Conservation (phyloP, 2,329 filamentous ascomycete species). For the Ramularia endophylla region DNA sequence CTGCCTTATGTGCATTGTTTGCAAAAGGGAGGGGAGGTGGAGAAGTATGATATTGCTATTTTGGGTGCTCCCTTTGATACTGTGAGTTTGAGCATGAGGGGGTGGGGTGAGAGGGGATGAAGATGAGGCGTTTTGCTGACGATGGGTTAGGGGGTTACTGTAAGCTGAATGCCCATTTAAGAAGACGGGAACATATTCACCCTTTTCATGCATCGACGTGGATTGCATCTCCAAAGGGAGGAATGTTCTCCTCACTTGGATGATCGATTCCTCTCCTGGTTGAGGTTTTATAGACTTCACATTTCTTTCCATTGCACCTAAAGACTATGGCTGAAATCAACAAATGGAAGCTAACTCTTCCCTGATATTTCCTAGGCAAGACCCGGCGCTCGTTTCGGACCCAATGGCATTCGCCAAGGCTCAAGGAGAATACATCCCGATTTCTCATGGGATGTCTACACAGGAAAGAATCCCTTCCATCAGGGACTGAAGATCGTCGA, state of each 20-base stretch:
- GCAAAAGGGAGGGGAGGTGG: constrained; percentile 28
- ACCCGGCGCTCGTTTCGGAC: constrained; percentile 49
- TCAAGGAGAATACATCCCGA: constrained; percentile 38
- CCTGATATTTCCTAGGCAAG: no score
- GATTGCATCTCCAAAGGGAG: no score
- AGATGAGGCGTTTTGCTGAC: not conserved
- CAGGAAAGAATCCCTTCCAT: constrained; percentile 28
- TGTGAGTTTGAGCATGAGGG: no score
- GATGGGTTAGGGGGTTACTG: constrained; percentile 40
- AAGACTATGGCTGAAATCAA: no score
- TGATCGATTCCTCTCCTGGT: no score
- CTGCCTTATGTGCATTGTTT: constrained; percentile 45
- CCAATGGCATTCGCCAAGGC: constrained; percentile 45
- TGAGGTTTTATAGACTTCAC: no score
- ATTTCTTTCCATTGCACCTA: no score
- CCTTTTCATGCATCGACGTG: no score
- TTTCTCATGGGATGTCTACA: constrained; percentile 44
- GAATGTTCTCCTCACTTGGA: no score
- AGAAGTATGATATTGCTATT: constrained; percentile 45
- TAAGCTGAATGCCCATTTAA: no score
- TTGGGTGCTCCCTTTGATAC: constrained; percentile 47
- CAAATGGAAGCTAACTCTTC: no score
- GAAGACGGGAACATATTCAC: no score
- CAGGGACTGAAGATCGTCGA: constrained; percentile 57
- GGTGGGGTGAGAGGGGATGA: not conserved